phyloP scores from a whole-genome alignment of 2,329 filamentous ascomycete genomes.

The Madurella fahalii region DNA sequence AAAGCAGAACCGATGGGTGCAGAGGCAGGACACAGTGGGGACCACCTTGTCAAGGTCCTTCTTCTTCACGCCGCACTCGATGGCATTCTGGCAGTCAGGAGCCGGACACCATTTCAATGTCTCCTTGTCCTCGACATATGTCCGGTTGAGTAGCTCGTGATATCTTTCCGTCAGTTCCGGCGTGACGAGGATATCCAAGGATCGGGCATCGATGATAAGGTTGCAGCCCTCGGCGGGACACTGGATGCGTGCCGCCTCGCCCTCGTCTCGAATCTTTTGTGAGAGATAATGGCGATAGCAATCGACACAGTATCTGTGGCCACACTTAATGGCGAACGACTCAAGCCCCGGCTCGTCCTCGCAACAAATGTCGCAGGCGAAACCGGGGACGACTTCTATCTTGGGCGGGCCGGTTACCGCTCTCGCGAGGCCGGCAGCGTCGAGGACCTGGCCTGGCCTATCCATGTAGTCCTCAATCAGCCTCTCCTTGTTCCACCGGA shows the following conservation, averaged over 20 bases:
- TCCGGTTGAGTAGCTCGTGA: constrained; percentile 79
- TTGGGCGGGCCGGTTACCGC: constrained; percentile 59
- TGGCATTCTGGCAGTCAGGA: constrained; percentile 90
- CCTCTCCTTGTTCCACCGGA: constrained; percentile 94
- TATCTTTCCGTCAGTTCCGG: constrained; percentile 61
- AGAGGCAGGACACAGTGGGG: constrained; percentile 82
- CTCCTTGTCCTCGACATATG: constrained; percentile 96
- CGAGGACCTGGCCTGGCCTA: constrained; percentile 69
- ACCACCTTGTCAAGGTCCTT: constrained; percentile 82
- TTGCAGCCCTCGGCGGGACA: constrained; percentile 86
- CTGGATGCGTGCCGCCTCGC: constrained; percentile 90
- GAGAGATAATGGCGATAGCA: constrained; percentile 89
- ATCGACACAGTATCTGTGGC: constrained; percentile 85
- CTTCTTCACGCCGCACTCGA: constrained; percentile 84
- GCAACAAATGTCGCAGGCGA: constrained; percentile 93
- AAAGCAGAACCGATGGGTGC: constrained; percentile 89
- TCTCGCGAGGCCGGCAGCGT: constrained; percentile 75
- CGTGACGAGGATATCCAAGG: constrained; percentile 71
- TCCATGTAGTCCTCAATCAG: constrained; percentile 98
- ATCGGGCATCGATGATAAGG: constrained; percentile 85
- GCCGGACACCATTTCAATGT: constrained; percentile 96
- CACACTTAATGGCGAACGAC: constrained; percentile 93
- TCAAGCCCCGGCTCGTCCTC: constrained; percentile 74
- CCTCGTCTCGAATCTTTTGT: constrained; percentile 93
- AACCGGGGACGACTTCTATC: constrained; percentile 68